These are phyloP conservation scores for Acacia crassicarpa DNA, from an alignment of 306 rosid genomes.

Conservation along the genomic window DNA sequence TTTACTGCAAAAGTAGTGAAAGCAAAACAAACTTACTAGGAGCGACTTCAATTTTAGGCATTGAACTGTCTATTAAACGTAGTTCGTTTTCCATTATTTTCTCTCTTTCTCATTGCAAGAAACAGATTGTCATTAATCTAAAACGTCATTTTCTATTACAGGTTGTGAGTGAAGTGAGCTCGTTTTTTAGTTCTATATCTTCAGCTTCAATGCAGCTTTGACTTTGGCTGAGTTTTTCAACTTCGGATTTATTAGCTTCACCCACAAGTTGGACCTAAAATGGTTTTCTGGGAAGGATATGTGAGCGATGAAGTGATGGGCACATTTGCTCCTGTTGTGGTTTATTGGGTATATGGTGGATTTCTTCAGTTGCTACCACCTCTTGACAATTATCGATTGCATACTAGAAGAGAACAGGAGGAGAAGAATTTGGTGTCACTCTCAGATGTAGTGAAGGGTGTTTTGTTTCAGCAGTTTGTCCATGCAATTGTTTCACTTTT, in stretches of 20 bases:
- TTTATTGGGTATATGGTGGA: slow-evolving; percentile 90
- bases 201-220: slow-evolving; percentile 39
- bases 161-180: slow-evolving; percentile 41
- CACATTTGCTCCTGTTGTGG: slow-evolving; percentile 82
- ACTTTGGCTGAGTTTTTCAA: slow-evolving; percentile 32
- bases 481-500: slow-evolving; percentile 87
- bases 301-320: slow-evolving; percentile 89
- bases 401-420: slow-evolving; percentile 63
- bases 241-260: slow-evolving; percentile 21
- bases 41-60: neutral
- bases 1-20: neutral
- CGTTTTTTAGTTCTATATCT: slow-evolving; percentile 45
- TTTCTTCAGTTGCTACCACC: slow-evolving; percentile 69
- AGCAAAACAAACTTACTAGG: neutral
- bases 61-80: neutral
- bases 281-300: slow-evolving; percentile 83
- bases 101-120: neutral
- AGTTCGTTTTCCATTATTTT: neutral
- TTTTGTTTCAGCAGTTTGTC: slow-evolving; percentile 79
- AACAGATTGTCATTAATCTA: neutral
- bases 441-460: slow-evolving; percentile 70
- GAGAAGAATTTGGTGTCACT: slow-evolving; percentile 72
- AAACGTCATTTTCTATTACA: slow-evolving; percentile 30
- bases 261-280: slow-evolving; percentile 19
- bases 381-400: slow-evolving; percentile 69